A percentile compares a stretch with the other conserved stretches of the same genome.
These are phyloP conservation scores for Quercus alba DNA, from an alignment of 306 rosid genomes.

Conservation along the genomic window DNA sequence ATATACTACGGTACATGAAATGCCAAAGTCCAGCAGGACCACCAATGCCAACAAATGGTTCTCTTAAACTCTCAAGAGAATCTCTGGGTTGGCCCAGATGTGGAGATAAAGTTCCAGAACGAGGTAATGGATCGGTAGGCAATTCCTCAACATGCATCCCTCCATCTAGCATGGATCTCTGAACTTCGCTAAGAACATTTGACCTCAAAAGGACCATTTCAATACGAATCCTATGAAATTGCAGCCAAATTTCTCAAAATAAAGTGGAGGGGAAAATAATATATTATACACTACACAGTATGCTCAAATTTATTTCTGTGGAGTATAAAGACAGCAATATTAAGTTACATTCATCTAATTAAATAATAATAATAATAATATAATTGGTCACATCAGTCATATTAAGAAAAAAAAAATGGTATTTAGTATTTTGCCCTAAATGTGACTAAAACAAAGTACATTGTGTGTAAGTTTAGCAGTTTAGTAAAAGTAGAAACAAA, in stretches of 20 bases:
- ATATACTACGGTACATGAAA: slow-evolving; percentile 90
- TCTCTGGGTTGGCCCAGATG: slow-evolving; percentile 61
- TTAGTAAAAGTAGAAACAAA: too few species aligned
- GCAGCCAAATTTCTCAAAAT: slow-evolving; percentile 24
- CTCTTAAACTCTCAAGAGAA: slow-evolving; percentile 60
- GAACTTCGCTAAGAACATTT: slow-evolving; percentile 78
- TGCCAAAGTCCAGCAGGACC: slow-evolving; percentile 94
- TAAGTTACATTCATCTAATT: not conserved
- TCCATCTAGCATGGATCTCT: slow-evolving; percentile 82
- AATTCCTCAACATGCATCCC: slow-evolving; percentile 90
- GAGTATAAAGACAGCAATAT: not conserved
- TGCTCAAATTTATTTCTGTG: slow-evolving; percentile 1
- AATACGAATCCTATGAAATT: slow-evolving; percentile 68
- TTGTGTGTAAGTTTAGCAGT: too few species aligned
- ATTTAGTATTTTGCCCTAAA: not conserved
- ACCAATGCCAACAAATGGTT: slow-evolving; percentile 51
- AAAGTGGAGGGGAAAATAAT: slow-evolving; percentile 7
- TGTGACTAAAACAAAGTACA: too few species aligned
- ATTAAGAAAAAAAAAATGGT: not conserved
- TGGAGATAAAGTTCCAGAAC: slow-evolving; percentile 46
- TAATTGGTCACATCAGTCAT: not conserved
- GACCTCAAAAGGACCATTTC: slow-evolving; percentile 86
- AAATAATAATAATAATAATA: too few species aligned
- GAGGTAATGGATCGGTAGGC: slow-evolving; percentile 63
- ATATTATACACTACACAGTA: not conserved